A percentile compares a stretch with the other conserved stretches of the same genome.
phyloP scores from a whole-genome alignment of 192 early-diverging fungal genomes.

The Coemansia sp. region DNA sequence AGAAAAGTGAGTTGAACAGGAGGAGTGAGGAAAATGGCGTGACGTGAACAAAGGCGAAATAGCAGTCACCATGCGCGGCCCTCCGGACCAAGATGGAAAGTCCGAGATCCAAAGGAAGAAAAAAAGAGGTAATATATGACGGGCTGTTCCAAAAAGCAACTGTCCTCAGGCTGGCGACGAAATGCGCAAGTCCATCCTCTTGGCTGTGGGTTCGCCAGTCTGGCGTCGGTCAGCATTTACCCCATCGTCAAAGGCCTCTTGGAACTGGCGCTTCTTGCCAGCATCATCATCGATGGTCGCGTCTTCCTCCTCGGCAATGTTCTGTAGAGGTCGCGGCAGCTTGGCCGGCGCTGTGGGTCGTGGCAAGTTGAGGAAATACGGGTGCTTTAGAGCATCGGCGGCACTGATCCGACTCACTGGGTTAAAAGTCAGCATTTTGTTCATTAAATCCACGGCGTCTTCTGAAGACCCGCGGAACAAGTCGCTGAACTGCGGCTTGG shows the following conservation, averaged over 20 bases:
- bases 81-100: slow-evolving; percentile 9
- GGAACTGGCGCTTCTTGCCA: slow-evolving; percentile 20
- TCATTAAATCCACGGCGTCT: slow-evolving; percentile 84
- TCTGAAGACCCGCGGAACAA: slow-evolving; percentile 81
- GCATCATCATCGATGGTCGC: neutral
- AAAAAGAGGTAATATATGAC: neutral
- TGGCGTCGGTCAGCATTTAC: neutral
- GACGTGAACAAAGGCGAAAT: neutral
- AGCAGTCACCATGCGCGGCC: neutral
- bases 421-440: slow-evolving; percentile 82
- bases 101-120: neutral
- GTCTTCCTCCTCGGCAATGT: neutral
- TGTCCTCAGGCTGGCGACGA: slow-evolving; percentile 38
- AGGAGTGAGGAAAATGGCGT: neutral
- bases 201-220: slow-evolving; percentile 7
- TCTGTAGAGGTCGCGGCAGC: slow-evolving; percentile 33
- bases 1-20: neutral
- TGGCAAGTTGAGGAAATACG: slow-evolving; percentile 41
- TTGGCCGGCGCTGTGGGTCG: slow-evolving; percentile 38
- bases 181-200: slow-evolving; percentile 38
- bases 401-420: slow-evolving; percentile 79
- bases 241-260: slow-evolving; percentile 29
- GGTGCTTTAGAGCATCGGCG: slow-evolving; percentile 59
- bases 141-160: neutral
- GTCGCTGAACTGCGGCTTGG: slow-evolving; percentile 64